Base-by-base conservation (phyloP, 192 early-diverging fungal genomes). In the Podila horticola region DNA sequence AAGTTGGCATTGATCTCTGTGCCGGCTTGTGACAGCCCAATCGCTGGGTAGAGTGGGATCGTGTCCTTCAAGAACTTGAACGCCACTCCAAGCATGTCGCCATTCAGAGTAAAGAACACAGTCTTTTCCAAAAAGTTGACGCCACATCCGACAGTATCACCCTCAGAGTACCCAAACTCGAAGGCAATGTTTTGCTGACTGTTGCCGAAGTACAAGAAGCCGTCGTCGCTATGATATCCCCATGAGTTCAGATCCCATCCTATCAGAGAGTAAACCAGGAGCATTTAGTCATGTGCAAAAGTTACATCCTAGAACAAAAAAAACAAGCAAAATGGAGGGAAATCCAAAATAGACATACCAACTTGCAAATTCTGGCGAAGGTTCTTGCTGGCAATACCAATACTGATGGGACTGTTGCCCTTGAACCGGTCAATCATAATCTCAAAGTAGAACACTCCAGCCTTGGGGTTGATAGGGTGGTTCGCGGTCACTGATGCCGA, bases 1-100 rank as follows among this genome's bases (percentile, higher is more conserved):
- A 81, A 81, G 62, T 81, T 81, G 71, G 77, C 77, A 65, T 81
- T 81, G 62, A 81, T 73, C 59, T 69, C 77, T 0, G 77, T 81
- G 6, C 77, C 77, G n/a, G 77, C 65, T 19, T 81, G 71, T 19
- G 77, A 81, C 29, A 81, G 62, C 19, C 77, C 77, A n/a, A 81
- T 69, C 3, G 77, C 77, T 9, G 77, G 77, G 57, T 81, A 81
- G 2, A 81, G 67, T 6, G 71, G 77, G 28, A 73, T 81, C 15
- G 77, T 64, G 20, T 72, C 71, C 49, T 81, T 81, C 34, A 81
- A 31, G 31, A 81, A 81, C 17, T 62, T 50, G 67, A 81, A 81
- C 9, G 77, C 77, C 3, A 81, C 71, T 5, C 77, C 77, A 38
- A 68, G 22, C 70, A 72, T 72, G 10, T 81, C 71, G 10, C 77